Base-by-base conservation (phyloP, 164 flowering plant genomes). In the Cinnamomum micranthum region DNA sequence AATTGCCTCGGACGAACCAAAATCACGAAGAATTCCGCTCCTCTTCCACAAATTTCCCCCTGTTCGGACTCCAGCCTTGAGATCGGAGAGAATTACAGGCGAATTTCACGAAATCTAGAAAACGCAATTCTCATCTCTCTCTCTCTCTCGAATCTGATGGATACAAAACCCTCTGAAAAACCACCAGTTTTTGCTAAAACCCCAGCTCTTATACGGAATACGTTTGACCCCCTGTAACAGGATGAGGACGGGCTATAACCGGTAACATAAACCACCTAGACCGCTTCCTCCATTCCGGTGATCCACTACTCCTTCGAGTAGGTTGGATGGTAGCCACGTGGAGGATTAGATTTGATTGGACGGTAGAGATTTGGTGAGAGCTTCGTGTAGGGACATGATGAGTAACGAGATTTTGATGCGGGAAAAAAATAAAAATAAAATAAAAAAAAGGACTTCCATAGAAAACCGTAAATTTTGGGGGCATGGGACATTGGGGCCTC, bases 141-240 rank as follows among this genome's bases (percentile, higher is more conserved):
- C 65, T n/a, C 41, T 65, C 71, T 59, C 59, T 15, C 6, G n/a
- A 55, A 41, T 47, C 70, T 22, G 75, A 66, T 65, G 76, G 65
- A 72, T 79, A 73, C 70, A 78, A 81, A 81, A 74, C 83, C 83
- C 73, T 68, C 47, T 65, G 71, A 74, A 74, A 68, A 78, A 74
- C 76, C 73, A 63, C 73, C 22, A 62, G 71, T 70, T 50, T 41
- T 77, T 3, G 64, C 74, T 77, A 68, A 74, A 77, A 74, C 82
- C 82, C 82, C 77, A 58, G 35, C 23, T 80, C 80, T 80, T 80
- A 77, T 80, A 75, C 35, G 35, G 35, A 31, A 31, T 31, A 31
- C 68, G 62, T 22, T 74, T 77, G 80, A 77, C 82, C 73, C 68
- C 22, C 10, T 14, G 50, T 31, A n/a, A 17, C 78, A 80, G 76